Percentiles rank a stretch among this genome's conserved stretches.
phyloP scores from a whole-genome alignment of 176 grass and related monocot genomes.

The Pontederia paniculata region DNA sequence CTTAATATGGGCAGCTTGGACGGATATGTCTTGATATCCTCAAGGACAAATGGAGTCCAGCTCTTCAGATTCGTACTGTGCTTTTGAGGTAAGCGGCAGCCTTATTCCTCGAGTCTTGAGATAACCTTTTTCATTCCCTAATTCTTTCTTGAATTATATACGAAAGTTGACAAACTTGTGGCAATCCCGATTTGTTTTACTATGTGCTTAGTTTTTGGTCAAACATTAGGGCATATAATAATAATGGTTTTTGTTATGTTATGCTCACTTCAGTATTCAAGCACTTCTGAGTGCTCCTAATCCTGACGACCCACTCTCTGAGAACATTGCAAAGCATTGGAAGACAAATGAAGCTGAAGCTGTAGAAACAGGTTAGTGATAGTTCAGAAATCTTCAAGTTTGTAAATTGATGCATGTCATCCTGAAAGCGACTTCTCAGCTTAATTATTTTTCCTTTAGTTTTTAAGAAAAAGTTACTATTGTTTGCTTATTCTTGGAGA shows the following conservation, averaged over 20 bases:
- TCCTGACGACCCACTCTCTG: conserved; percentile 83
- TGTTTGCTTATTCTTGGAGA: too few species aligned
- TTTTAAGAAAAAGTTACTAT: too few species aligned
- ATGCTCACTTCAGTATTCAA: conserved; percentile 58
- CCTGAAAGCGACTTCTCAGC: too few species aligned
- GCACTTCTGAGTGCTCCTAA: conserved; percentile 89
- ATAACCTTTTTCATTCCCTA: too few species aligned
- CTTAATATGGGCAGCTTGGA: conserved; percentile 40
- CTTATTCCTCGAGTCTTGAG: too few species aligned
- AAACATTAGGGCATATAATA: neutral
- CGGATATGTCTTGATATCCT: conserved; percentile 17
- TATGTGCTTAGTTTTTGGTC: too few species aligned
- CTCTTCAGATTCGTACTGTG: conserved; percentile 12
- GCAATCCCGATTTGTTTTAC: too few species aligned
- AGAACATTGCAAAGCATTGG: conserved; percentile 96
- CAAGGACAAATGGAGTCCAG: conserved; percentile 19
- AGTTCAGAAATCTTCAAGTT: too few species aligned
- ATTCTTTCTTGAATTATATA: too few species aligned
- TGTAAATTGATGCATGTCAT: too few species aligned
- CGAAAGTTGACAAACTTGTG: too few species aligned
- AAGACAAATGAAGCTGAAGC: conserved; percentile 84
- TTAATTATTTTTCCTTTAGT: too few species aligned
- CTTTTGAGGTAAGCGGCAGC: neutral
- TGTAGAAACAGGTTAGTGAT: conserved; percentile 70
- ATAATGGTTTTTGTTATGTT: neutral